Conservation (phyloP, 768 basidiomycete species). For the Leccinum uliginosum region DNA sequence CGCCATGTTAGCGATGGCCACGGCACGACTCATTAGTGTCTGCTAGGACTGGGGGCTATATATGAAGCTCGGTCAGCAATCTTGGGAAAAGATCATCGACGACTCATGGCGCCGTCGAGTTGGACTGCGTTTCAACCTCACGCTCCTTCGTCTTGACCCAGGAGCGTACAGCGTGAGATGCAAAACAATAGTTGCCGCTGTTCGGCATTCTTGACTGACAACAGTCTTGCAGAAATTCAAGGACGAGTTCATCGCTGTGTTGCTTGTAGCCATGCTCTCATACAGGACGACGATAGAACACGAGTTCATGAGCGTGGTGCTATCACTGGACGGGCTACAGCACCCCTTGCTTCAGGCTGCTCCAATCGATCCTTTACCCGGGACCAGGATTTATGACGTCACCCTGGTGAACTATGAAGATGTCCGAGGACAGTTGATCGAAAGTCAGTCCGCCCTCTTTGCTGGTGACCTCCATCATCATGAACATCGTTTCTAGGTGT, state of each 20-base stretch:
- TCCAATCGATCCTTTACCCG: conserved; percentile 22
- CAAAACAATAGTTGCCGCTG: neutral
- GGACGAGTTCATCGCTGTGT: conserved; percentile 48
- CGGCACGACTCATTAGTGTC: neutral
- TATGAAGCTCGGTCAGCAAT: conserved; percentile 47
- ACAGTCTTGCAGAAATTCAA: conserved; percentile 35
- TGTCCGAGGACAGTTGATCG: conserved; percentile 36
- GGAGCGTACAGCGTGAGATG: conserved; percentile 52
- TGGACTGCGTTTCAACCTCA: conserved; percentile 58
- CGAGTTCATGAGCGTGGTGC: conserved; percentile 52
- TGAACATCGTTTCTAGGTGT: conserved; percentile 35
- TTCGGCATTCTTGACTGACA: neutral
- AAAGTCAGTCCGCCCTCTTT: conserved; percentile 29
- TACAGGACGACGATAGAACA: conserved; percentile 49
- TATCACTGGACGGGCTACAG: conserved; percentile 52
- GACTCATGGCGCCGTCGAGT: conserved; percentile 51
- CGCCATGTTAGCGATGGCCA: conserved; percentile 2
- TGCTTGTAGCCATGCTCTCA: conserved; percentile 51
- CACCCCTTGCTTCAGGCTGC: conserved; percentile 47
- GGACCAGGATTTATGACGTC: conserved; percentile 28
- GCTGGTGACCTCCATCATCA: conserved; percentile 5
- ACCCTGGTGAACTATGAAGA: conserved; percentile 27
- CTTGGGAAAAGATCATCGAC: conserved; percentile 53
- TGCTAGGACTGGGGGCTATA: conserved; percentile 59
- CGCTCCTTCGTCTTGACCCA: conserved; percentile 55